Evolutionary conservation across 2,329 filamentous ascomycete genomes (phyloP), one percentile per base, ranked within the genome.

Genomic region (Cryoendolithus antarcticus): DNA sequence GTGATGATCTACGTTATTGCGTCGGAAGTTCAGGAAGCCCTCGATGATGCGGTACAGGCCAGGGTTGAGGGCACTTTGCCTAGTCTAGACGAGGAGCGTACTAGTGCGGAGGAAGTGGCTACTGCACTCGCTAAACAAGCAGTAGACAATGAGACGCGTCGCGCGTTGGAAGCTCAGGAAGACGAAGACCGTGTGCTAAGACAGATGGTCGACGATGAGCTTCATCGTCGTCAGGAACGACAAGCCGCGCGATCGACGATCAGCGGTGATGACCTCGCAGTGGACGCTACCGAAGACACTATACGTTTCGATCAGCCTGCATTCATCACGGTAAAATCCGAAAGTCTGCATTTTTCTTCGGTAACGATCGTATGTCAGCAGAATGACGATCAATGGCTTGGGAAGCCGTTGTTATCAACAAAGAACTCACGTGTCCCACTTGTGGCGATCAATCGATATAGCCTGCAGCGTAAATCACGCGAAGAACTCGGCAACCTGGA

Each of bases 1-100:
- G 75, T 78, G 38, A 79, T 80, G 75, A 76, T 80, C 6, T 72
- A 75, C 53, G 71, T 75, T 30, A 66, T 81, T 38, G 71, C 72
- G 1, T 64, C 70, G 35, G 65, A 72, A 4, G 71, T 82, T 24
- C 70, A 76, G 48, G 78, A 82, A 44, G 66, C 89, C 7, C 70
- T 96, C 3, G 86, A 95, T 60, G 84, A 93, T 58, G 85, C 85
- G n/a, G 83, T 86, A 1, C 71, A 79, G 48, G 77, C 79, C 21
- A 82, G 82, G 49, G 80, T 82, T 35, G 75, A 80, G 40, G 74
- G 78, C 40, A 74, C 86, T 44, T 65, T 94, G 10, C 86, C 86
- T 1, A 94, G 86, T 27, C 68, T 96, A 5, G 86, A 93, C 53
- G 86, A 93, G 52, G 88, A 96, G 60, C 76, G 88, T 30, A 86